Evolutionary conservation across 2,329 filamentous ascomycete genomes (phyloP).

Genomic region (Stemphylium vesicarium): DNA sequence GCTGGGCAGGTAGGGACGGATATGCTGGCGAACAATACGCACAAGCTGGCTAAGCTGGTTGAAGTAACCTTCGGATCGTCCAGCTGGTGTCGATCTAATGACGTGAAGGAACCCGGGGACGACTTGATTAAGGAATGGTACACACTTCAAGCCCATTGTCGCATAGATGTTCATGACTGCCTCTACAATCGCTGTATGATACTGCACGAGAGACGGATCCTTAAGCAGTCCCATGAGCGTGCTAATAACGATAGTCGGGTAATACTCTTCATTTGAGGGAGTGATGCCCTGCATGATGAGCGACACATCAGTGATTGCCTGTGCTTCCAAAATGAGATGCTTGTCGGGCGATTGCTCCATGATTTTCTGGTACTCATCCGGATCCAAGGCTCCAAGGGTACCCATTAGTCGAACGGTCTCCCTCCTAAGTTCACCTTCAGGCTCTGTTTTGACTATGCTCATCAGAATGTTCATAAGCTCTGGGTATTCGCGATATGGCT

Average conservation of each 20-base stretch:
- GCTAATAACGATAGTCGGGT: slow-evolving; percentile 96
- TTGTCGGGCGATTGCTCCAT: slow-evolving; percentile 87
- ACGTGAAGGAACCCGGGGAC: slow-evolving; percentile 92
- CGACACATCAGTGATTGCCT: slow-evolving; percentile 85
- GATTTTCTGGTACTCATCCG: slow-evolving; percentile 94
- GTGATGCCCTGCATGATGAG: slow-evolving; percentile 98
- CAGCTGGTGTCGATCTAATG: slow-evolving; percentile 79
- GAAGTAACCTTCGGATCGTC: slow-evolving; percentile 91
- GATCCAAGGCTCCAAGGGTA: slow-evolving; percentile 91
- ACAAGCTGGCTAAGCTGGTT: slow-evolving; percentile 94
- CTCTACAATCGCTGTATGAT: slow-evolving; percentile 93
- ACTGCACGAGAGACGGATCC: slow-evolving; percentile 85
- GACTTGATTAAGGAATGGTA: slow-evolving; percentile 91
- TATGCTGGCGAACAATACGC: slow-evolving; percentile 94
- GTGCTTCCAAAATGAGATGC: slow-evolving; percentile 71
- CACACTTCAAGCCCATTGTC: slow-evolving; percentile 93
- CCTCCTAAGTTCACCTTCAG: slow-evolving; percentile 81
- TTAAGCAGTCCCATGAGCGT: slow-evolving; percentile 91
- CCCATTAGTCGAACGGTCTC: slow-evolving; percentile 97
- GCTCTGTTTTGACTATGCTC: slow-evolving; percentile 92
- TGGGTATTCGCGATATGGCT: slow-evolving; percentile 93
- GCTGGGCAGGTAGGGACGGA: slow-evolving; percentile 84
- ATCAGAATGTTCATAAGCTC: slow-evolving; percentile 91
- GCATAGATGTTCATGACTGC: slow-evolving; percentile 99
- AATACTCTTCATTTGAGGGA: slow-evolving; percentile 97